Base-by-base conservation (phyloP, 768 basidiomycete genomes). In the Tricholoma bakamatsutake region DNA sequence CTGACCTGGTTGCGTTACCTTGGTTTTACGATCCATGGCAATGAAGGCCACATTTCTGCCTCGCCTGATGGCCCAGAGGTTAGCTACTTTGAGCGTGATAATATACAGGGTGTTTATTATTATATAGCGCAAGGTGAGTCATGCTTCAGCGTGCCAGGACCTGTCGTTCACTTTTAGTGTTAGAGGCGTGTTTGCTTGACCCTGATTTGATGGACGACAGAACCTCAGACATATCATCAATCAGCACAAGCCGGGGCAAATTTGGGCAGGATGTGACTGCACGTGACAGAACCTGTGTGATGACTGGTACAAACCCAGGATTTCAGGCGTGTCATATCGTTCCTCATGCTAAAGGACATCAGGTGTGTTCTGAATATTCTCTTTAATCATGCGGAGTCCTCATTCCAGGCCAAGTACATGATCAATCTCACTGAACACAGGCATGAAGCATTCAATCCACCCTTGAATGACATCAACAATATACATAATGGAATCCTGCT, bases 141-240 rank as follows among this genome's bases (percentile, higher is more conserved):
- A 45, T 56, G 52, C 49, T 58, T 56, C 45, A 50, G 45, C 50
- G 35, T 55, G 24, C 43, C 39, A 58, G 57, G 46, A 52, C 47
- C 51, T n/a, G 24, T 46, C 50, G 48, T 52, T 53, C 28, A 53
- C 53, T 18, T 24, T 53, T 58, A 58, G 52, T 58, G 54, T 50
- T 50, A 61, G 60, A 53, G 17, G 18, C 53, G 46, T 53, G 40
- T 57, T 49, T 56, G 45, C 57, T 61, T 53, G 59, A 58, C 52
- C 59, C 59, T 50, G 47, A 61, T 56, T 54, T 58, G 60, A 61
- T 61, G 60, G 45, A 59, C 45, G 37, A 59, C 11, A 58, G 68
- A 37, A 52, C 50, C 13, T 52, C 50, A 37, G 50, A 40, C 17
- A 18, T 12, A 3, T 52, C 50, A 52, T n/a, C 50, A 8, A 39